phyloP scores from a whole-genome alignment of 208 protist species.

The Leishmania guyanensis region DNA sequence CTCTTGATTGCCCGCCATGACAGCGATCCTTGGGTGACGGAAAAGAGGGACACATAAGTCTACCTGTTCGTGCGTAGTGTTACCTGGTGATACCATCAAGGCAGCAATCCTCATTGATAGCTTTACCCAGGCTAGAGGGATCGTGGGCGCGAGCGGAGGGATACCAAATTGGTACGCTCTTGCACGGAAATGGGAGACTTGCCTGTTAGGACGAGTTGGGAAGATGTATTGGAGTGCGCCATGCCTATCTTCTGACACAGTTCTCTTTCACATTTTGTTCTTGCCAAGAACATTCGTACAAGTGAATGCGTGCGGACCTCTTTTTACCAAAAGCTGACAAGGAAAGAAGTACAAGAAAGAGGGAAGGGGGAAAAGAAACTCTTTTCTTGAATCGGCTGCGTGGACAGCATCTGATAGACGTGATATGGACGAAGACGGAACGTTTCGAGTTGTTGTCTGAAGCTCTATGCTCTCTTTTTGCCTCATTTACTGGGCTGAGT shows the following conservation, averaged over 20 bases:
- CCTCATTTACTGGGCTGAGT: neutral
- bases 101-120: neutral
- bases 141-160: neutral
- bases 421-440: neutral
- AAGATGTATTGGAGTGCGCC: neutral
- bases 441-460: neutral
- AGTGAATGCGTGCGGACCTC: neutral
- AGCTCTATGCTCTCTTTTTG: neutral
- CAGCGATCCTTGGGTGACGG: neutral
- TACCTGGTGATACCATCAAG: neutral
- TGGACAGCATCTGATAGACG: neutral
- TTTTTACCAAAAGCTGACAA: neutral
- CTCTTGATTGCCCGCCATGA: neutral
- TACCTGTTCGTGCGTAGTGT: neutral
- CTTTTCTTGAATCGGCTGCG: neutral
- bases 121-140: neutral
- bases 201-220: neutral
- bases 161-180: neutral
- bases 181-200: neutral
- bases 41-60: neutral
- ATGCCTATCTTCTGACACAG: neutral
- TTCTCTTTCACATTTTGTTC: neutral
- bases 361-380: neutral
- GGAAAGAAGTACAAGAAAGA: neutral
- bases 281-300: neutral